phyloP scores from a whole-genome alignment of 2,329 filamentous ascomycete genomes.

The Neocatenulostroma microsporum region DNA sequence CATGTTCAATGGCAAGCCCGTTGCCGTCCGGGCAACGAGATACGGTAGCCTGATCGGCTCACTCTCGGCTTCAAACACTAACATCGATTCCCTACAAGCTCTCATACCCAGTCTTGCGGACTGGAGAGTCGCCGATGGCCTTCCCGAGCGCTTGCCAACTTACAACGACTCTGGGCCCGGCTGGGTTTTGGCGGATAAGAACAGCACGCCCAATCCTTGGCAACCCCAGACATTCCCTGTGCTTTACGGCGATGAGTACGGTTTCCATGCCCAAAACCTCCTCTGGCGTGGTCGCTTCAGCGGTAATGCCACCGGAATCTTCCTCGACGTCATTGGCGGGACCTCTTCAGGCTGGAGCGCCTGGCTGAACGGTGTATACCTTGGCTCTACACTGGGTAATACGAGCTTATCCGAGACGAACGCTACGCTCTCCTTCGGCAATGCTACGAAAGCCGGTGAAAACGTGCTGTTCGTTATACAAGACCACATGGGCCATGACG shows the following conservation, averaged over 20 bases:
- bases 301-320: slow-evolving; percentile 34
- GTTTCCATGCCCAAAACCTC: slow-evolving; percentile 34
- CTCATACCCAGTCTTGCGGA: slow-evolving; percentile 36
- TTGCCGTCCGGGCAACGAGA: slow-evolving; percentile 25
- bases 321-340: slow-evolving; percentile 49
- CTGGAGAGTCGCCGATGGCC: slow-evolving; percentile 44
- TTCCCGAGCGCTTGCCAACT: slow-evolving; percentile 40
- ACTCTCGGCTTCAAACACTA: slow-evolving; percentile 18
- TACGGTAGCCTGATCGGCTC: slow-evolving; percentile 32
- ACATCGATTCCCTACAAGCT: slow-evolving; percentile 8
- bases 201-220: slow-evolving; percentile 29
- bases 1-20: slow-evolving; percentile 32
- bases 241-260: slow-evolving; percentile 36
- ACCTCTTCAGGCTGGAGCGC: slow-evolving; percentile 51
- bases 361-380: slow-evolving; percentile 50
- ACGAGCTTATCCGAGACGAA: slow-evolving; percentile 33
- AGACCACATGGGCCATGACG: slow-evolving; percentile 55
- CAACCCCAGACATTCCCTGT: slow-evolving; percentile 33
- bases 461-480: slow-evolving; percentile 48
- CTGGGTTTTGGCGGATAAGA: slow-evolving; percentile 37
- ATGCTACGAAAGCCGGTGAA: slow-evolving; percentile 34
- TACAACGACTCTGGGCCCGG: slow-evolving; percentile 39
- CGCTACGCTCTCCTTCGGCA: slow-evolving; percentile 44
- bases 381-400: slow-evolving; percentile 50
- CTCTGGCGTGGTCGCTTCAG: slow-evolving; percentile 37